Evolutionary conservation across 1,139 yeast genomes (phyloP).

Genomic region (Candida sp.): DNA sequence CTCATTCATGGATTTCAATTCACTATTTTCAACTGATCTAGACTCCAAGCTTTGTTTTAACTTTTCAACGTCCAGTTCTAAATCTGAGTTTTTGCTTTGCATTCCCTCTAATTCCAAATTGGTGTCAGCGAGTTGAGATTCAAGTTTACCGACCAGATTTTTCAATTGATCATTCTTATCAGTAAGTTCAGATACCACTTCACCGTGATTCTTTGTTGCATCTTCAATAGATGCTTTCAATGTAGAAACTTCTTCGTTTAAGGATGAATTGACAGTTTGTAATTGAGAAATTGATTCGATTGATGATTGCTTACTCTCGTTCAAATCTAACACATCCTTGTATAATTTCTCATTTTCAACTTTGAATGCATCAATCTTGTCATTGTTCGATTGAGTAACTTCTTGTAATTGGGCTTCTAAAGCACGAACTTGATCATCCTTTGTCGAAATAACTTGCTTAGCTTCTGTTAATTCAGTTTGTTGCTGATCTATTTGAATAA

Average conservation of each 20-base stretch:
- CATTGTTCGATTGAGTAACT: not conserved
- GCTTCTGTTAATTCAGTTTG: not conserved
- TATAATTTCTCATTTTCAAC: slow-evolving; percentile 4
- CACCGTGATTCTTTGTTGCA: not conserved
- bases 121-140: not conserved
- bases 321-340: not conserved
- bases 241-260: not conserved
- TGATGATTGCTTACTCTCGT: not conserved
- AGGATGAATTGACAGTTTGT: slow-evolving; percentile 6
- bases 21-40: not conserved
- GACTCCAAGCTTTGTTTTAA: not conserved
- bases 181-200: not conserved
- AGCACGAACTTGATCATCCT: not conserved
- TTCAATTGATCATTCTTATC: not conserved
- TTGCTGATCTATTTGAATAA: not conserved
- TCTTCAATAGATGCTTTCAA: not conserved
- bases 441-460: not conserved
- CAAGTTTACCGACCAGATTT: not conserved
- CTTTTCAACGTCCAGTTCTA: slow-evolving; percentile 1
- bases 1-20: not conserved
- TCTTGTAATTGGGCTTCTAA: not conserved
- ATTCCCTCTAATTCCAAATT: not conserved
- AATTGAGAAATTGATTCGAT: slow-evolving; percentile 4
- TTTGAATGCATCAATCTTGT: not conserved
- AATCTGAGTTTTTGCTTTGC: not conserved